These are phyloP conservation scores for Syncephalis plumigaleata DNA, from an alignment of 371 early-diverging fungal genomes.

Conservation along the genomic window DNA sequence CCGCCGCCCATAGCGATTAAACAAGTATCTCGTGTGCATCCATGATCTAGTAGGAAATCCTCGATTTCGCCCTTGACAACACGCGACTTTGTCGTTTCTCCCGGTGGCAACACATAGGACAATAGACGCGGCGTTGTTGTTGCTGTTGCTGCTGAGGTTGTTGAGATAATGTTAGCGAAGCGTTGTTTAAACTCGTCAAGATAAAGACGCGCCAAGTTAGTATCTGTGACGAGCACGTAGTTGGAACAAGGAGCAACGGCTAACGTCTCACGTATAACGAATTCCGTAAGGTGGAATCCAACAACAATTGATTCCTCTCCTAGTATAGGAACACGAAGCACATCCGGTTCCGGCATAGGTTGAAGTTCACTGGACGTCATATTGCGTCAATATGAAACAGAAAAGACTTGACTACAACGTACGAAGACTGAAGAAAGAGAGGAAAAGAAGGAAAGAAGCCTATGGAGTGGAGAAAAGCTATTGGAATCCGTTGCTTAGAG, in stretches of 20 bases:
- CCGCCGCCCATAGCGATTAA: slow-evolving; percentile 93
- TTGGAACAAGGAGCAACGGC: slow-evolving; percentile 55
- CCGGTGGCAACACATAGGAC: slow-evolving; percentile 69
- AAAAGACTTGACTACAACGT: too few relatives aligned
- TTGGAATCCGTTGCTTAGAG: too few relatives aligned
- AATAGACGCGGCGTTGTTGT: slow-evolving; percentile 40
- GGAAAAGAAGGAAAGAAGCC: too few relatives aligned
- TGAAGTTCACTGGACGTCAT: too few relatives aligned
- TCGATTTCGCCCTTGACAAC: slow-evolving; percentile 76
- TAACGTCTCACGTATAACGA: slow-evolving; percentile 59
- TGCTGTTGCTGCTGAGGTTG: slow-evolving; percentile 7
- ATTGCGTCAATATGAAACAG: too few relatives aligned
- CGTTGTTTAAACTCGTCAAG: slow-evolving; percentile 28
- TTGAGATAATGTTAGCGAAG: slow-evolving; percentile 17
- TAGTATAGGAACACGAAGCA: slow-evolving; percentile 47
- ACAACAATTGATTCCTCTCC: slow-evolving; percentile 73
- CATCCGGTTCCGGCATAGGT: not conserved
- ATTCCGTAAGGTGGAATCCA: slow-evolving; percentile 63
- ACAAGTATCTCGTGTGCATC: slow-evolving; percentile 86
- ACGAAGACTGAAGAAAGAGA: too few relatives aligned
- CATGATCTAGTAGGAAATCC: slow-evolving; percentile 72
- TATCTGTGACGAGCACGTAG: slow-evolving; percentile 82
- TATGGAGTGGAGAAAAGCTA: too few relatives aligned
- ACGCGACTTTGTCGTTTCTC: slow-evolving; percentile 81
- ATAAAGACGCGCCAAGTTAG: slow-evolving; percentile 63